Evolutionary conservation across 2,329 filamentous ascomycete genomes (phyloP).

Genomic region (Ilyonectria sp.): DNA sequence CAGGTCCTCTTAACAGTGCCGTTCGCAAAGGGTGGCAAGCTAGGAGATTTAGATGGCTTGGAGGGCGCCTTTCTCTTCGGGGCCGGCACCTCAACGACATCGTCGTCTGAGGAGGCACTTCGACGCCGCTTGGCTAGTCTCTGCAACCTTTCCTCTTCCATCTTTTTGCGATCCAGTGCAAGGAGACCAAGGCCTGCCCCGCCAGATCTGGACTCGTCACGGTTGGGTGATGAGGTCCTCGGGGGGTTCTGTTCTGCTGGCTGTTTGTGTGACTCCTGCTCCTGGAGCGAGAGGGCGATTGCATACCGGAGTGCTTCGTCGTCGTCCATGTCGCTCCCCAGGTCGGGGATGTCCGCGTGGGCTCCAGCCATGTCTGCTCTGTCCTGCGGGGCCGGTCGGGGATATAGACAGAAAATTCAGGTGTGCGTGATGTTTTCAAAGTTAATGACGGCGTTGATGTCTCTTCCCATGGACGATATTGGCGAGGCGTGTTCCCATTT

Average conservation of each 20-base stretch:
- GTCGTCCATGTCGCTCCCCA: constrained; percentile 60
- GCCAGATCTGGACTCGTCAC: constrained; percentile 38
- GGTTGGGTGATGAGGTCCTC: constrained; percentile 34
- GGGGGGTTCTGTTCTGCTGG: constrained; percentile 37
- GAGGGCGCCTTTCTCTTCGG: constrained; percentile 43
- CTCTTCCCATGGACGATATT: constrained; percentile 19
- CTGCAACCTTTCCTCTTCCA: constrained; percentile 88
- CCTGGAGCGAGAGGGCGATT: constrained; percentile 70
- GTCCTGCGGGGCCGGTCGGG: constrained; percentile 24
- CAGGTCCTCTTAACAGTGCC: constrained; percentile 89
- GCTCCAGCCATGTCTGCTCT: constrained; percentile 41
- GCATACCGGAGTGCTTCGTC: constrained; percentile 74
- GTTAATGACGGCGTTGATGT: constrained; percentile 19
- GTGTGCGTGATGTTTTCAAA: constrained; percentile 15
- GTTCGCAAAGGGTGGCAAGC: constrained; percentile 59
- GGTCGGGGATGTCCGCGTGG: constrained; percentile 42
- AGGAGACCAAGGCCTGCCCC: constrained; percentile 56
- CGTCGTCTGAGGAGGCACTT: constrained; percentile 42
- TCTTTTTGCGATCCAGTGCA: constrained; percentile 81
- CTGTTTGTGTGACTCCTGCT: constrained; percentile 36
- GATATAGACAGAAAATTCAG: constrained; percentile 16
- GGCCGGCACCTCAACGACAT: constrained; percentile 49
- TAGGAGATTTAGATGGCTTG: constrained; percentile 28
- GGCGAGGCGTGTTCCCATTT: constrained; percentile 15
- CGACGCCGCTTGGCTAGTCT: constrained; percentile 72